phyloP scores from a whole-genome alignment of 306 rosid genomes.

The Hippophae tibetana region DNA sequence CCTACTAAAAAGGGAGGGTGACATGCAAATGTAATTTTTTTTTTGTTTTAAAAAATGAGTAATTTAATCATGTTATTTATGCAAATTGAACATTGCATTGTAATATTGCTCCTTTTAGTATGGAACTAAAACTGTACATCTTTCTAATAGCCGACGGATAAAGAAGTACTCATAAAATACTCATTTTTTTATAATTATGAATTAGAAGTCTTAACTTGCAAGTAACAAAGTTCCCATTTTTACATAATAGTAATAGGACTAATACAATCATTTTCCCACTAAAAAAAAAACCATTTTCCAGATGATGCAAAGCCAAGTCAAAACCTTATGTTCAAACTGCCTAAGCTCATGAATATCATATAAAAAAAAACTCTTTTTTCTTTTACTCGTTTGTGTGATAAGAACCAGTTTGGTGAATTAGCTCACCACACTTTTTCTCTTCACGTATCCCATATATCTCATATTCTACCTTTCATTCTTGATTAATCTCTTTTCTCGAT shows the following conservation, averaged over 20 bases:
- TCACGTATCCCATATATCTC: conserved; percentile 15
- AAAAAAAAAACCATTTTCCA: conserved; percentile 12
- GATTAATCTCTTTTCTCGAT: conserved; percentile 9
- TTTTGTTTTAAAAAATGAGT: too few species aligned
- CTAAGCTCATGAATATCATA: conserved; percentile 17
- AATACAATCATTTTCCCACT: conserved; percentile 15
- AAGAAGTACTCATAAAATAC: too few species aligned
- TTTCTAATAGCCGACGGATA: too few species aligned
- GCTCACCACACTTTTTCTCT: conserved; percentile 54
- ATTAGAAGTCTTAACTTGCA: too few species aligned
- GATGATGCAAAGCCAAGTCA: conserved; percentile 21
- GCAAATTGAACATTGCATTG: too few species aligned
- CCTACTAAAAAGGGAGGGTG: background rate
- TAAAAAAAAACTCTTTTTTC: conserved; percentile 20
- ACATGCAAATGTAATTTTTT: too few species aligned
- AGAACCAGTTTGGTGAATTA: conserved; percentile 60
- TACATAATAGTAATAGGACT: too few species aligned
- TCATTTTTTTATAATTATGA: too few species aligned
- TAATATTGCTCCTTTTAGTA: too few species aligned
- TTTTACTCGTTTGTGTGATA: conserved; percentile 16
- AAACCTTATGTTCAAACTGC: conserved; percentile 14
- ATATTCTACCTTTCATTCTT: conserved; percentile 24
- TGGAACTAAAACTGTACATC: too few species aligned
- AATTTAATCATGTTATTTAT: too few species aligned
- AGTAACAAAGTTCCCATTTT: too few species aligned